Percentiles rank a stretch among this genome's conserved stretches.
These are phyloP conservation scores for Yamadazyma sp. DNA, from an alignment of 805 yeast genomes.

Conservation along the genomic window DNA sequence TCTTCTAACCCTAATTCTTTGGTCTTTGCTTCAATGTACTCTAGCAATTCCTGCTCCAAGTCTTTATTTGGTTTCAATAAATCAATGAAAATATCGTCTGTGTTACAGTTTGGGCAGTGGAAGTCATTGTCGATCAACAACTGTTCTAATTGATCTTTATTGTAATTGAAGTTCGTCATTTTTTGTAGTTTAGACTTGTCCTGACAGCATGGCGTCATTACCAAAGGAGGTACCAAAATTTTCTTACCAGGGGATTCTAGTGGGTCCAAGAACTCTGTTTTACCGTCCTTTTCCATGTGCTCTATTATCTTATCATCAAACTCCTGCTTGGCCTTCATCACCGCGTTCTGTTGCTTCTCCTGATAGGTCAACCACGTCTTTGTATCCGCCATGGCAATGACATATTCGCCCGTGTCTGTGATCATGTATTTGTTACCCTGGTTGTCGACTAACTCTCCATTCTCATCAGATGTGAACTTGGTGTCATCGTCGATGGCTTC, in stretches of 20 bases:
- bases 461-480: conserved; percentile 36
- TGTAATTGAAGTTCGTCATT: conserved; percentile 43
- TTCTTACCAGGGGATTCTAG: conserved; percentile 47
- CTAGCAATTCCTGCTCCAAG: conserved; percentile 53
- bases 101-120: conserved; percentile 83
- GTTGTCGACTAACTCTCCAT: conserved; percentile 45
- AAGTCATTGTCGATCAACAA: conserved; percentile 78
- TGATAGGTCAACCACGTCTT: conserved; percentile 89
- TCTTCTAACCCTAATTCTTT: conserved; percentile 36
- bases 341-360: conserved; percentile 56
- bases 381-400: conserved; percentile 91
- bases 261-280: conserved; percentile 63
- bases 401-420: conserved; percentile 93
- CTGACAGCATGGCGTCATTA: conserved; percentile 79
- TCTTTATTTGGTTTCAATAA: conserved; percentile 61
- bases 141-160: conserved; percentile 38
- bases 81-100: conserved; percentile 74
- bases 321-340: conserved; percentile 48
- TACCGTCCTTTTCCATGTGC: conserved; percentile 29
- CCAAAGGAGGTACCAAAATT: conserved; percentile 64
- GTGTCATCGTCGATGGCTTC: conserved; percentile 63
- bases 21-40: conserved; percentile 43
- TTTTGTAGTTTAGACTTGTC: conserved; percentile 55
- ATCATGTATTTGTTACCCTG: conserved; percentile 68
- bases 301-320: conserved; percentile 45